Percentiles rank a stretch among this genome's conserved stretches.
Conservation (phyloP, 148 eudicot species). For the Cornus suecica region DNA sequence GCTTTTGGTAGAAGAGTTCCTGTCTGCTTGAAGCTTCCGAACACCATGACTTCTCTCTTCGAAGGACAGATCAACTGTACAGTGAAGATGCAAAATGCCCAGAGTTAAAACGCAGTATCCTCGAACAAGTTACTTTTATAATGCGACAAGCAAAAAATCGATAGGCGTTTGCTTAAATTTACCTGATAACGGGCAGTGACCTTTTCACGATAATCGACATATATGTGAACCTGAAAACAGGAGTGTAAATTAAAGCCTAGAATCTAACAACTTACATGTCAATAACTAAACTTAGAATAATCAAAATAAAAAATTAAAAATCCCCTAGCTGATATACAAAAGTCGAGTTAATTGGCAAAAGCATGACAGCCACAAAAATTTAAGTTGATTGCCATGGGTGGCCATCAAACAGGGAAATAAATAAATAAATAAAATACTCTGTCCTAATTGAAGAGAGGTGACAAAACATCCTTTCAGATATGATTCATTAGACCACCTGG, state of each 20-base stretch:
- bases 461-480: not conserved
- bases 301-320: too few relatives aligned
- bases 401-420: not conserved
- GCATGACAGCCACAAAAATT: not conserved
- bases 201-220: conserved; percentile 88
- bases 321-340: too few relatives aligned
- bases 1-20: conserved; percentile 98
- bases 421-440: too few relatives aligned
- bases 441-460: not conserved
- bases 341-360: not conserved
- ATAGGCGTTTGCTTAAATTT: not conserved
- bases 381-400: not conserved
- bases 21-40: conserved; percentile 89
- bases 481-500: not conserved
- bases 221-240: conserved; percentile 76
- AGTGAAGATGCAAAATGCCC: not conserved
- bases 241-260: not conserved
- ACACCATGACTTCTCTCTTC: conserved; percentile 96
- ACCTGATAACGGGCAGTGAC: conserved; percentile 98
- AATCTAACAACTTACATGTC: not conserved
- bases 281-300: not conserved
- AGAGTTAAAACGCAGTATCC: not conserved
- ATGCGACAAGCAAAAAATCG: not conserved
- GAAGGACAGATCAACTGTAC: conserved; percentile 90
- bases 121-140: not conserved